phyloP scores from a whole-genome alignment of 129 eudicot genomes.

The Silybum marianum region DNA sequence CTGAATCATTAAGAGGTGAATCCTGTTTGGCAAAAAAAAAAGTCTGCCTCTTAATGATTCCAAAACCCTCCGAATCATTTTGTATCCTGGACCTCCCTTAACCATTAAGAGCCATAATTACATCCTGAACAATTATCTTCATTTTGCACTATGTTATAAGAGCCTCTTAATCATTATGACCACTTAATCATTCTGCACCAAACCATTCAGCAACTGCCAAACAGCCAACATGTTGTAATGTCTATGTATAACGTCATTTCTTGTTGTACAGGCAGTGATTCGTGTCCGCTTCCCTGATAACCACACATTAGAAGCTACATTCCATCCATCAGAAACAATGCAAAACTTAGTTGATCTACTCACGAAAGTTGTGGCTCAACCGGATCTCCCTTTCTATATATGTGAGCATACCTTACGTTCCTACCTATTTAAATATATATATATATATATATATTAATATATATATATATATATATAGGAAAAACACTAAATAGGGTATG shows the following conservation, averaged over 20 bases:
- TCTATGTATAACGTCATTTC: not conserved
- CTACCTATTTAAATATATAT: not conserved
- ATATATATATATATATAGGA: not conserved
- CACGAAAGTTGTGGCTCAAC: constrained; percentile 59
- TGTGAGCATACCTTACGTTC: constrained; percentile 45
- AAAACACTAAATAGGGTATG: not conserved
- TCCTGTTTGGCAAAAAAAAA: too few species aligned
- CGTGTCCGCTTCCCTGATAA: constrained; percentile 90
- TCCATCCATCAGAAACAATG: constrained; percentile 85
- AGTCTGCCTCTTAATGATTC: too few species aligned
- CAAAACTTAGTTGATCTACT: constrained; percentile 74
- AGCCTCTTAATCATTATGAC: too few species aligned
- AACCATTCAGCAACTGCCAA: too few species aligned
- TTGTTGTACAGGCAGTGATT: constrained; percentile 61
- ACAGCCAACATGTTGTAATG: not conserved
- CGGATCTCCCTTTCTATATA: constrained; percentile 70
- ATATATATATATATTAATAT: not conserved
- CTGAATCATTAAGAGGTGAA: too few species aligned
- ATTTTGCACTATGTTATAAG: too few species aligned
- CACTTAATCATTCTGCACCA: too few species aligned
- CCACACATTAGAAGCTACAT: constrained; percentile 69
- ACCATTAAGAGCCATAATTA: too few species aligned
- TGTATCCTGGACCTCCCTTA: too few species aligned
- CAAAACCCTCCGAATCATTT: too few species aligned
- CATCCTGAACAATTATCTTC: too few species aligned